Evolutionary conservation across 805 yeast genomes (phyloP), one percentile per base, ranked within the genome.

Genomic region (Cyberlindnera galapagoensis): DNA sequence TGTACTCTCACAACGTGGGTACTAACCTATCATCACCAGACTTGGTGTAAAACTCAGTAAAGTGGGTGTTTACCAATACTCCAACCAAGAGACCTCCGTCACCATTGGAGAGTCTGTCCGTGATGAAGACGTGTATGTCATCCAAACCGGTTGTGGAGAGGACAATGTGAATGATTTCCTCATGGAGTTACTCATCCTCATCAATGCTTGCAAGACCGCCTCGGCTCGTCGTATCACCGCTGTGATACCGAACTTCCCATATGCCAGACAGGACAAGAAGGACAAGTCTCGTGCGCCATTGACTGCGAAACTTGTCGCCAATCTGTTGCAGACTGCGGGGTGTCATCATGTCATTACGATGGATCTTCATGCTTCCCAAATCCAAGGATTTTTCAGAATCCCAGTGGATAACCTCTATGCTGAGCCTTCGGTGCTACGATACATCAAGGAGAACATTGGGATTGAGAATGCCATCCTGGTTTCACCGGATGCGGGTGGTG

Each of bases 401-500:
- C 94, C 94, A 2, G 92, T 81, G 14, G 94, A 83, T 56, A 83
- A 83, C 54, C 60, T 83, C 46, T 83, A 83, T 50, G 90, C 90
- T 15, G 94, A 83, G 59, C 92, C 92, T 33, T 70, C 78, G 44
- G 88, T 81, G 21, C 77, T 83, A 24, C 67, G 82, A 49, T 82
- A 81, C 51, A 81, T 83, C 30, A 71, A 68, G 39, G 88, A 79
- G 43, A 67, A 71, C 34, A 62, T 75, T 31, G 69, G 70, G 44
- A 68, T 62, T 42, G 59, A 71, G 25, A 71, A 80, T 28, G 73
- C 84, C n/a, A 81, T 82, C 33, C 74, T 83, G 34, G 75, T 83
- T 12, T 83, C 92, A 1, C 94, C 94, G 6, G 94, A 83, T 61
- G 94, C 92, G 7, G 94, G 94, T 55, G 94, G 94, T 42, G 92